These are phyloP conservation scores for Scenedesmus sp. DNA, from an alignment of 163 green algal genomes.

Conservation along the genomic window DNA sequence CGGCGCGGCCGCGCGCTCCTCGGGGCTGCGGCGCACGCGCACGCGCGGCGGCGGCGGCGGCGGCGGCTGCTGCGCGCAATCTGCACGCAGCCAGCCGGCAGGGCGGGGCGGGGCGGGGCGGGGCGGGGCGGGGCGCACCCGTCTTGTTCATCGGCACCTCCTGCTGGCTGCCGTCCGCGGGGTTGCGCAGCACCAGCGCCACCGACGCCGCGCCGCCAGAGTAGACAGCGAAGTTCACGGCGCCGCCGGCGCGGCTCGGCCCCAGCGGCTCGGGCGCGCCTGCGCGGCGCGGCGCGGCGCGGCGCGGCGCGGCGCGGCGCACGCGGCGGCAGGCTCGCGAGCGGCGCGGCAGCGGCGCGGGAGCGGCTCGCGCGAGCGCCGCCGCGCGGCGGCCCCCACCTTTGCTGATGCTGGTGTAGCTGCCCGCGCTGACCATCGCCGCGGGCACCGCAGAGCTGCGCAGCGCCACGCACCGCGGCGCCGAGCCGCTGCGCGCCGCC, in stretches of 20 bases:
- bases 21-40: neutral
- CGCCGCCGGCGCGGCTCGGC: constrained; percentile 60
- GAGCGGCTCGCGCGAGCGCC: too few relatives aligned
- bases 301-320: too few relatives aligned
- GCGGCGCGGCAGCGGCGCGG: too few relatives aligned
- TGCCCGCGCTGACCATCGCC: neutral
- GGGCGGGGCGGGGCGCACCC: constrained; percentile 1
- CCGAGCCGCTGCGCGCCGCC: too few relatives aligned
- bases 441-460: constrained; percentile 11
- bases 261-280: constrained; percentile 78
- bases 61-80: too few relatives aligned
- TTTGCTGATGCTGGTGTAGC: constrained; percentile 2
- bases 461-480: constrained; percentile 6
- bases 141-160: constrained; percentile 60
- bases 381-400: neutral
- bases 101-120: neutral
- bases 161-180: constrained; percentile 47
- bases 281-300: constrained; percentile 35
- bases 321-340: too few relatives aligned
- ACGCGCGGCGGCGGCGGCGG: too few relatives aligned
- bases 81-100: neutral
- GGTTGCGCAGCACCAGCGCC: constrained; percentile 78
- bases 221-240: constrained; percentile 95
- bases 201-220: constrained; percentile 78
- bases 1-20: too few relatives aligned